A percentile compares a stretch with the other conserved stretches of the same genome.
These are phyloP conservation scores for Aspergillus sp. DNA, from an alignment of 2,329 filamentous ascomycete genomes.

Conservation along the genomic window DNA sequence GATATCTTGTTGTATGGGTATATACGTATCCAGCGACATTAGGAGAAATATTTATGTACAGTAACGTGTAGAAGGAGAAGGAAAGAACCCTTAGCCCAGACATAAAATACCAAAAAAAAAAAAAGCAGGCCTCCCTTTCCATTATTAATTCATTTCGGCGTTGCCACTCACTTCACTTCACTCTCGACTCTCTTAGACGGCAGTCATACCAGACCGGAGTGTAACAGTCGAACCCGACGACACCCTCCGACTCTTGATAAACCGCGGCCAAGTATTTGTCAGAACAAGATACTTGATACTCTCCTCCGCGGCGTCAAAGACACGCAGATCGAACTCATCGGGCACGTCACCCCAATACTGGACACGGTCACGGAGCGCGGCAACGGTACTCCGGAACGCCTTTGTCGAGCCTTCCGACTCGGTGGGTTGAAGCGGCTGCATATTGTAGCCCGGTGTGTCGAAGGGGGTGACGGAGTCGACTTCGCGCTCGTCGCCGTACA, in stretches of 20 bases:
- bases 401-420: conserved; percentile 8
- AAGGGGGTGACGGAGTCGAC: conserved; percentile 37
- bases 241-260: conserved; percentile 19
- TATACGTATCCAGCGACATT: no score
- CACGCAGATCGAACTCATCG: conserved; percentile 42
- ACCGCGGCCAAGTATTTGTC: conserved; percentile 61
- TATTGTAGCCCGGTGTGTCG: conserved; percentile 11
- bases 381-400: conserved; percentile 10
- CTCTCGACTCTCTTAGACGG: no score
- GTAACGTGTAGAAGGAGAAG: no score
- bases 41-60: no score
- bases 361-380: conserved; percentile 20
- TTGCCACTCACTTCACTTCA: no score
- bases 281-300: conserved; percentile 63
- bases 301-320: conserved; percentile 58
- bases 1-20: no score
- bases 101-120: no score
- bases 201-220: not conserved
- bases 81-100: no score
- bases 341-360: conserved; percentile 35
- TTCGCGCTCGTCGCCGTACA: conserved; percentile 39
- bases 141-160: no score
- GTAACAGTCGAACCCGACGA: conserved; percentile 13
- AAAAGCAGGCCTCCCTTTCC: no score
- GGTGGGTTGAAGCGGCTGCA: not conserved